Base-by-base conservation (phyloP, 2,329 filamentous ascomycete species). In the Arthrobotrys iridis region DNA sequence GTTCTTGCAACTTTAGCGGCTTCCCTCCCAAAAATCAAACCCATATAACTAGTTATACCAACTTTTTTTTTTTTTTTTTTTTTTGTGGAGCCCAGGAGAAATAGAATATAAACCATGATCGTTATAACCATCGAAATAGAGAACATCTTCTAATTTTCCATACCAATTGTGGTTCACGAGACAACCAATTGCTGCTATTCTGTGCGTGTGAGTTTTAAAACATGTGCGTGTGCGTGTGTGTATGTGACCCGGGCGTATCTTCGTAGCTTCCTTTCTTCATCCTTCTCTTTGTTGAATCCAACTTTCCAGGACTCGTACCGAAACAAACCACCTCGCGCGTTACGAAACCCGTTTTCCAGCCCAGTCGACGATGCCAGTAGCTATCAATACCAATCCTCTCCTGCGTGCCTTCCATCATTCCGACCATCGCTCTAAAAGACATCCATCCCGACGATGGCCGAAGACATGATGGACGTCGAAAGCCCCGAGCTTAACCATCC, bases 1-100 rank as follows among this genome's bases (percentile, higher is more conserved):
- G 60, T 66, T 62, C 62, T 43, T 62, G 62, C 62, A 26, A 46
- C 67, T 71, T 74, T 74, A 74, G 70, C 70, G 70, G 37, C 55
- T 45, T 59, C 33, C 30, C 4, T 18, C 6, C 10, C 40, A 20
- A 43, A 43, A 64, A 67, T 55, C 37, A 43, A 64, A 67, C 58
- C 37, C 30, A 57, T 26, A 46, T 55, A 52, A 33, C 28, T 55
- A 48, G 18, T 37, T 63, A 46, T 30, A 45, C 52, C 37, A 33
- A 11, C 15, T 28, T 30, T 37, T 43, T 58, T 40, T 24, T 45
- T 24, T 30, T 28, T 30, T 37, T 43, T 58, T 40, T 24, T 37
- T 26, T 24, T 33, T 33, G 18, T 41, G 48, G n/a, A n/a, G n/a
- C n/a, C n/a, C n/a, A n/a, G 35, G 43, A 59, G 33, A 33, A 52